Evolutionary conservation across 2,329 filamentous ascomycete genomes (phyloP).

Genomic region (Leptoxyphium fumago): DNA sequence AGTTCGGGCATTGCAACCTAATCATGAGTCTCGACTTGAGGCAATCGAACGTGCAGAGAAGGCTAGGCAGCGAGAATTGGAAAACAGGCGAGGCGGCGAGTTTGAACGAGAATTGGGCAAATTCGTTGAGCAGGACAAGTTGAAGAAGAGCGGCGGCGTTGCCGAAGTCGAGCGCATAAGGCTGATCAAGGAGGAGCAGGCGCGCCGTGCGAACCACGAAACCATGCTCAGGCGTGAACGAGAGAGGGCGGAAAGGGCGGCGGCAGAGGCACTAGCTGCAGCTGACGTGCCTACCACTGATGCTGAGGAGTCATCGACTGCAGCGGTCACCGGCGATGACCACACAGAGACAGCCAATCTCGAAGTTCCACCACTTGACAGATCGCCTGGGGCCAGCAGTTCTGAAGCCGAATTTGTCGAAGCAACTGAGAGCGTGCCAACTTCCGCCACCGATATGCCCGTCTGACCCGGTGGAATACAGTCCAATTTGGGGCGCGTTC

Average conservation of each 20-base stretch:
- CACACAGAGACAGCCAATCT: not conserved
- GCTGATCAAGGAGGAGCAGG: constrained; percentile 72
- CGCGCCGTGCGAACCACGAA: constrained; percentile 30
- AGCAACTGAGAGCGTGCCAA: not conserved
- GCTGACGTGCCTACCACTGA: not conserved
- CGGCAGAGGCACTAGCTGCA: not conserved
- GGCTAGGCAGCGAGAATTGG: constrained; percentile 74
- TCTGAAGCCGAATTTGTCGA: not conserved
- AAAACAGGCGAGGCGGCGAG: constrained; percentile 55
- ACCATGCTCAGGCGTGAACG: not conserved
- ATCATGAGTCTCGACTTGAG: constrained; percentile 83
- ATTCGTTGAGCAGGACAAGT: constrained; percentile 78
- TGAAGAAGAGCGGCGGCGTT: constrained; percentile 92
- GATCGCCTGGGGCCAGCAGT: not conserved
- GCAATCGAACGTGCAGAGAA: constrained; percentile 96
- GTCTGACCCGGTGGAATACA: too few species aligned
- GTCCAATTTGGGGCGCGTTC: too few species aligned
- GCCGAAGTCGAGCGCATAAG: constrained; percentile 83
- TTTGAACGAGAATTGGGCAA: constrained; percentile 72
- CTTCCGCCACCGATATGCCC: too few species aligned
- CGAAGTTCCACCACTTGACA: not conserved
- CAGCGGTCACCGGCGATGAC: not conserved
- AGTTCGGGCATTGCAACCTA: constrained; percentile 82
- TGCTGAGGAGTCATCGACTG: not conserved
- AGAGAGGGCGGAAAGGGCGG: not conserved